Base-by-base conservation (phyloP, 345 rosid species). In the Zanthoxylum bungeanum region DNA sequence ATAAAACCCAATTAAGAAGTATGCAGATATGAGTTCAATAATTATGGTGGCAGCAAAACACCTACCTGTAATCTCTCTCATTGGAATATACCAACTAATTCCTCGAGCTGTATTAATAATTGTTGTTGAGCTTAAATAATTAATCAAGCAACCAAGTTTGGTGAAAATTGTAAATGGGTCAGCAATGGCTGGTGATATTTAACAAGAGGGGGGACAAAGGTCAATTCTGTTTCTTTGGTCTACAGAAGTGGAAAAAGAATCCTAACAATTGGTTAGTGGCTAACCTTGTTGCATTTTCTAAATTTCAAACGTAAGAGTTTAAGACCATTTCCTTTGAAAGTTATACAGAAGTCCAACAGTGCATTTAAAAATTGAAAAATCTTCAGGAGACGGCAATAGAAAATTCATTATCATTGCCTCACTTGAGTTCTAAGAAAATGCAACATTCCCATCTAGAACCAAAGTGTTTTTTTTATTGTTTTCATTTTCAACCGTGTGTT, bases 141-240 rank as follows among this genome's bases (percentile, higher is more conserved):
- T 22, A 47, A 74, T 33, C 4, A 30, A 36, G 56, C 22, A 64
- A 33, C 62, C 74, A 66, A 68, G 70, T 64, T 79, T 14, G 80
- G 77, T 77, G 74, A 60, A 61, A 71, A 59, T 42, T 33, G 42
- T 22, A 49, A 34, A 21, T 42, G 59, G 71, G 70, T 44, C 76
- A 55, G 66, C 68, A 16, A 6, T 24, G 31, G 73, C 72, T 50
- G 62, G 67, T 76, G 66, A 42, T 30, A n/a, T 36, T 56, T 33
- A n/a, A 53, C 14, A 55, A 68, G 36, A 53, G 44, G 34, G 14
- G 12, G 3, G 10, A 77, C 56, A 59, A 25, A 24, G 74, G 74
- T 76, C 82, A 64, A 75, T 76, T 58, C 69, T 49, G 73, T 25
- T 58, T 66, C 65, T 53, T 72, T 40, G 65, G 70, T 66, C 78